These are phyloP conservation scores for Linum lewisii DNA, from an alignment of 345 rosid genomes.

Conservation along the genomic window DNA sequence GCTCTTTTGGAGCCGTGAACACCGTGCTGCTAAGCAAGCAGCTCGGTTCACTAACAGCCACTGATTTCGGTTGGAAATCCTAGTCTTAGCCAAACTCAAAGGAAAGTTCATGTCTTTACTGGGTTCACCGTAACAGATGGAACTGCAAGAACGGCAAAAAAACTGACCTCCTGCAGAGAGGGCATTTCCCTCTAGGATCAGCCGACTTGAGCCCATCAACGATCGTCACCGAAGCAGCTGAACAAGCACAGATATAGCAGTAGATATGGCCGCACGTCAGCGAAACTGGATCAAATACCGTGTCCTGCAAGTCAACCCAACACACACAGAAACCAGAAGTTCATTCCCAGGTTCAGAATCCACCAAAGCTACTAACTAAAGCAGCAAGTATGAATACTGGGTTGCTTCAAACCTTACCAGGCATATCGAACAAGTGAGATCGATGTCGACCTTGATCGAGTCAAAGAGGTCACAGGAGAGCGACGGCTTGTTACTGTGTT, in stretches of 20 bases:
- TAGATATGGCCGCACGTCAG: slow-evolving; percentile 87
- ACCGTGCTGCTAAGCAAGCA: too few species aligned
- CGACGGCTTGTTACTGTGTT: slow-evolving; percentile 44
- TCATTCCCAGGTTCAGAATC: too few species aligned
- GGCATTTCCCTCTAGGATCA: slow-evolving; percentile 61
- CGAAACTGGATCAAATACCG: slow-evolving; percentile 84
- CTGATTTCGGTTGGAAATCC: too few species aligned
- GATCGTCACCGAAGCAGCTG: slow-evolving; percentile 79
- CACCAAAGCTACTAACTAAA: not conserved
- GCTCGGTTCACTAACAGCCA: too few species aligned
- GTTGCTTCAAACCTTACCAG: slow-evolving; percentile 48
- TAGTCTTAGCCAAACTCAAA: too few species aligned
- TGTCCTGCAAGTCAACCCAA: slow-evolving; percentile 41
- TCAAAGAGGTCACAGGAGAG: slow-evolving; percentile 74
- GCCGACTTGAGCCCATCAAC: slow-evolving; percentile 68
- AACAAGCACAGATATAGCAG: slow-evolving; percentile 90
- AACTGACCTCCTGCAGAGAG: slow-evolving; percentile 74
- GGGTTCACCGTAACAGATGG: too few species aligned
- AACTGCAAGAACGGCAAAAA: too few species aligned
- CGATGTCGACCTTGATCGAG: slow-evolving; percentile 68
- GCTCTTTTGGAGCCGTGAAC: too few species aligned
- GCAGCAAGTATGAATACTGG: not conserved
- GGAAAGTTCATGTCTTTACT: too few species aligned
- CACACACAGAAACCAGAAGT: slow-evolving; percentile 7
- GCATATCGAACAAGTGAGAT: slow-evolving; percentile 88